Conservation (phyloP, 2,329 filamentous ascomycete species). For the Cercospora janseana region DNA sequence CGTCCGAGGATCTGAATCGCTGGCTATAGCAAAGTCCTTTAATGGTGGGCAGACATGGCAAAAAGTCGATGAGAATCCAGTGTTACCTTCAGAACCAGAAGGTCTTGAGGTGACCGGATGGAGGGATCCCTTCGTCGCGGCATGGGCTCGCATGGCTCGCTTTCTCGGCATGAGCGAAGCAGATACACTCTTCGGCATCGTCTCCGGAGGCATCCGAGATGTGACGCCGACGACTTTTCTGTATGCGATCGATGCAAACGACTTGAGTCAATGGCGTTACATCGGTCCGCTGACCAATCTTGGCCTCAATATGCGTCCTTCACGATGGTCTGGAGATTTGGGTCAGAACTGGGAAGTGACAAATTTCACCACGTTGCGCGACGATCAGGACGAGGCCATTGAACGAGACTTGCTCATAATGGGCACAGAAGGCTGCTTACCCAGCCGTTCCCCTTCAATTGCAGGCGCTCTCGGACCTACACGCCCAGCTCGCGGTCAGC, state of each 20-base stretch:
- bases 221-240: conserved; percentile 49
- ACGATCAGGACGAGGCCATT: conserved; percentile 30
- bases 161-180: conserved; percentile 20
- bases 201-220: conserved; percentile 49
- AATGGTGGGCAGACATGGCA: conserved; percentile 43
- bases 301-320: conserved; percentile 41
- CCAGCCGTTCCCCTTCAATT: conserved; percentile 21
- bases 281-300: conserved; percentile 46
- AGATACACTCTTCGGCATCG: conserved; percentile 46
- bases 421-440: conserved; percentile 47
- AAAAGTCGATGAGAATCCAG: conserved; percentile 40
- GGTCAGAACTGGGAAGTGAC: conserved; percentile 55
- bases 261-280: conserved; percentile 49
- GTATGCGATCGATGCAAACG: conserved; percentile 44
- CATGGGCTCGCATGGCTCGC: conserved; percentile 34
- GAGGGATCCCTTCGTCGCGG: conserved; percentile 43
- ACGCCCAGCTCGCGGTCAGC: conserved; percentile 35
- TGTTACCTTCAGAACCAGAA: conserved; percentile 39
- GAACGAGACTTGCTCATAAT: conserved; percentile 47
- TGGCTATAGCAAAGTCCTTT: conserved; percentile 42
- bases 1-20: conserved; percentile 38
- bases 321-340: conserved; percentile 51
- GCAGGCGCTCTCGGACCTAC: conserved; percentile 30
- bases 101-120: conserved; percentile 43
- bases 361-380: conserved; percentile 47